phyloP scores from a whole-genome alignment of 2,329 filamentous ascomycete genomes.

The Colletotrichum liriopes region DNA sequence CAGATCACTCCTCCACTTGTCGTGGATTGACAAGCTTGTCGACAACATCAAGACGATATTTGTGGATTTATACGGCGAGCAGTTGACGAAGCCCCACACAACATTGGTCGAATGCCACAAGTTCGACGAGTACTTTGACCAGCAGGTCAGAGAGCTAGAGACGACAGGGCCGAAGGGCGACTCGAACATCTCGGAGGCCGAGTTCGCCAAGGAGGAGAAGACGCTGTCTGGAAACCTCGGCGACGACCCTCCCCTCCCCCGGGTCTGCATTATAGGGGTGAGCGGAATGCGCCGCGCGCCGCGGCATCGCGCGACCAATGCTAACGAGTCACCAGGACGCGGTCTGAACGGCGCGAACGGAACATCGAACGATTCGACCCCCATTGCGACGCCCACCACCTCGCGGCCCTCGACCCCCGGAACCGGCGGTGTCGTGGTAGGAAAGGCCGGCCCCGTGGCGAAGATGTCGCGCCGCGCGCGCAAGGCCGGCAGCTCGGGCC shows the following conservation, averaged over 20 bases:
- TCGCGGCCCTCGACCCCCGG: slow-evolving; percentile 86
- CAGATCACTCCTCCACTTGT: slow-evolving; percentile 92
- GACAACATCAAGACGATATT: slow-evolving; percentile 96
- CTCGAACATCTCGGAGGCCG: slow-evolving; percentile 47
- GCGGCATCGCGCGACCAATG: not conserved
- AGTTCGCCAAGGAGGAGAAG: slow-evolving; percentile 53
- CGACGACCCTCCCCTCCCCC: slow-evolving; percentile 55
- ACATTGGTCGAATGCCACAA: slow-evolving; percentile 82
- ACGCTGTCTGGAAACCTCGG: slow-evolving; percentile 53
- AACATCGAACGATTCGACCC: slow-evolving; percentile 77
- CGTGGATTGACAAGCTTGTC: slow-evolving; percentile 96
- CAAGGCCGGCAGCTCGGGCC: slow-evolving; percentile 76
- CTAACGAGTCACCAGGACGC: slow-evolving; percentile 48
- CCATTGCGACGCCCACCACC: slow-evolving; percentile 78
- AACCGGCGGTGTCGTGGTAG: slow-evolving; percentile 77
- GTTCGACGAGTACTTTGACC: slow-evolving; percentile 95
- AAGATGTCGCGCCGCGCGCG: slow-evolving; percentile 87
- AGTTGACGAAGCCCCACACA: slow-evolving; percentile 85
- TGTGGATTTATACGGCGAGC: slow-evolving; percentile 88
- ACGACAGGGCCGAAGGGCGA: slow-evolving; percentile 62
- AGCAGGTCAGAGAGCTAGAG: slow-evolving; percentile 88
- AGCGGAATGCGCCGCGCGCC: slow-evolving; percentile 11
- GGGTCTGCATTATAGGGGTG: slow-evolving; percentile 43
- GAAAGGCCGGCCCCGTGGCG: slow-evolving; percentile 80
- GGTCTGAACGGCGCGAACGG: slow-evolving; percentile 53